Conservation (phyloP, 2,329 filamentous ascomycete species). For the Plectosphaerella sp. region DNA sequence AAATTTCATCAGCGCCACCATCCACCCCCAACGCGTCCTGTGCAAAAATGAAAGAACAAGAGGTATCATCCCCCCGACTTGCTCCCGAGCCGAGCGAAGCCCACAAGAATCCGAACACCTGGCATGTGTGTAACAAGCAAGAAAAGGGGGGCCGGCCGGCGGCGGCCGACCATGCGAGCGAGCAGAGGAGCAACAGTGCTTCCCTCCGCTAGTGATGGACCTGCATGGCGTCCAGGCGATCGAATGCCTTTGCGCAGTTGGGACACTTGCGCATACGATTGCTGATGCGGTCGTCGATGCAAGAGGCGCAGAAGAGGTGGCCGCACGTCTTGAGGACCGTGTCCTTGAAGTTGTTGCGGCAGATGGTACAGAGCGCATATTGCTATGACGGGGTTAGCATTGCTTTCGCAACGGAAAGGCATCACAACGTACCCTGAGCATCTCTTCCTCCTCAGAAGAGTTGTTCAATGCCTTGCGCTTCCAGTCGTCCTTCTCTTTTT, state of each 20-base stretch:
- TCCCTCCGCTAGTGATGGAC: conserved; percentile 43
- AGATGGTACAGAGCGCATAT: conserved; percentile 74
- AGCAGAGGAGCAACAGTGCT: too few relatives aligned
- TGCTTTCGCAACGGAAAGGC: background rate
- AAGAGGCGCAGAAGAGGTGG: conserved; percentile 88
- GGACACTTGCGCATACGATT: conserved; percentile 95
- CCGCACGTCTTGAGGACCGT: conserved; percentile 91
- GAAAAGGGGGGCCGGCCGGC: too few relatives aligned
- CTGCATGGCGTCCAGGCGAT: conserved; percentile 82
- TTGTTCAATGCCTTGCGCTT: conserved; percentile 79
- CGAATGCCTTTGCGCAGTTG: conserved; percentile 88
- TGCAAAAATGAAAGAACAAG: background rate
- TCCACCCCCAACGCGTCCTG: background rate
- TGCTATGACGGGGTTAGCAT: conserved; percentile 18
- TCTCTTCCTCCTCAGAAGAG: conserved; percentile 76
- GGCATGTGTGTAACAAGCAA: too few relatives aligned
- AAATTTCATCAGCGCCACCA: conserved; percentile 3
- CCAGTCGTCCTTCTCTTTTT: conserved; percentile 82
- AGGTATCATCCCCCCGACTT: conserved; percentile 13
- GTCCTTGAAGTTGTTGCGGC: conserved; percentile 90
- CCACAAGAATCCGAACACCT: background rate
- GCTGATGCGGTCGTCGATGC: conserved; percentile 81
- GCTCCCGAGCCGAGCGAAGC: background rate
- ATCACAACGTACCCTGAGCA: conserved; percentile 71
- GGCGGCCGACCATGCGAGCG: too few relatives aligned